Conservation (phyloP, 2,329 filamentous ascomycete species). For the Ascochyta lentis region DNA sequence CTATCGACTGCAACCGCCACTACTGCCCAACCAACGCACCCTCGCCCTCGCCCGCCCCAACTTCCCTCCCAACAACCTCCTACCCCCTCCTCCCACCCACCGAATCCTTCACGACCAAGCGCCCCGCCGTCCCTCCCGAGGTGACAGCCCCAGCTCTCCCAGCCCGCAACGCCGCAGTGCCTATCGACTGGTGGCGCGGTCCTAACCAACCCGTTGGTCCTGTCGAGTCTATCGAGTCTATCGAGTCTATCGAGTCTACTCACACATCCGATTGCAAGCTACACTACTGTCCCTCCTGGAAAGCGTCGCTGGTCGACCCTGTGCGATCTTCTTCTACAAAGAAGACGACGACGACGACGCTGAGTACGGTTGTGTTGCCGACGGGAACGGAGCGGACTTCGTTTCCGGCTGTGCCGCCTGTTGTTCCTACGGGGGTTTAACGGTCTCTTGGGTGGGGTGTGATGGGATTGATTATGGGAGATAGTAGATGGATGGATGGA, state of each 20-base stretch:
- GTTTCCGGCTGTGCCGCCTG: background rate
- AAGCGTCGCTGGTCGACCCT: too few relatives aligned
- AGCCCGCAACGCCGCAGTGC: background rate
- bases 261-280: background rate
- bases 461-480: too few relatives aligned
- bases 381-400: too few relatives aligned
- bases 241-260: too few relatives aligned
- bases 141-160: background rate
- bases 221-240: background rate
- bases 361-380: background rate
- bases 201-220: background rate
- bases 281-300: conserved; percentile 4
- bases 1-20: background rate
- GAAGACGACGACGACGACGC: background rate
- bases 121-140: background rate
- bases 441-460: too few relatives aligned
- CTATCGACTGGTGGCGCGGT: conserved; percentile 5
- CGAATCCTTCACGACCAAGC: background rate
- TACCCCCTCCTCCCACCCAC: background rate
- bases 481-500: too few relatives aligned
- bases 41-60: background rate
- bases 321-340: background rate
- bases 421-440: background rate
- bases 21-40: background rate
- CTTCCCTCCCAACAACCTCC: background rate